These are phyloP conservation scores for Lipomyces spencermartinsiae DNA, from an alignment of 805 yeast genomes.

Conservation along the genomic window DNA sequence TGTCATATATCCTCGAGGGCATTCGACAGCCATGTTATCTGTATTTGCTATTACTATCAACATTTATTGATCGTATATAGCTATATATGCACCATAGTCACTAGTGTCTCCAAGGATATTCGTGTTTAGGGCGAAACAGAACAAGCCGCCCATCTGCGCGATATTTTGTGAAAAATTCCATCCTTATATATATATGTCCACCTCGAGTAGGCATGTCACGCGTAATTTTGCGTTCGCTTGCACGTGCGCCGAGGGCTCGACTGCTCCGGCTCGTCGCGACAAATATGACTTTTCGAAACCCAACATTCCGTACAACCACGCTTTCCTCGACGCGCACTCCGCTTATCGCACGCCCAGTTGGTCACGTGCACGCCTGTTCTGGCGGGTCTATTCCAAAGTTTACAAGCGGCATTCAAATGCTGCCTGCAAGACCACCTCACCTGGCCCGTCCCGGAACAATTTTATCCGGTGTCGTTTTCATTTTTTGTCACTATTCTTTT, in stretches of 20 bases:
- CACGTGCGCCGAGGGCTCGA: not conserved
- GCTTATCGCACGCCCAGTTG: not conserved
- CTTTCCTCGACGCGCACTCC: not conserved
- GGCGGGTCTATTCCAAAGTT: not conserved
- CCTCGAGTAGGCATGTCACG: too few relatives aligned
- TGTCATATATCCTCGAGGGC: too few relatives aligned
- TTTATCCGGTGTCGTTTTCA: not conserved
- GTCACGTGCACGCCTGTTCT: not conserved
- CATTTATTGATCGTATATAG: too few relatives aligned
- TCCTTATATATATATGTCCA: too few relatives aligned
- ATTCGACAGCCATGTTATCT: too few relatives aligned
- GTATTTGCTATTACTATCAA: too few relatives aligned
- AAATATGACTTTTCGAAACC: not conserved
- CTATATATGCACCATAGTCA: too few relatives aligned
- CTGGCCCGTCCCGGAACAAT: not conserved
- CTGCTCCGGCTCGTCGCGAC: too few relatives aligned
- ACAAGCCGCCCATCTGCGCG: too few relatives aligned
- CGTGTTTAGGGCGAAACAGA: too few relatives aligned
- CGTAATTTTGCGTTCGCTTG: not conserved
- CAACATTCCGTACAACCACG: not conserved
- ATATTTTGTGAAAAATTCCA: too few relatives aligned
- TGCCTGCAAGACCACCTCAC: not conserved
- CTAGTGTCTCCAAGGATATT: too few relatives aligned
- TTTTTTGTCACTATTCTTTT: not conserved
- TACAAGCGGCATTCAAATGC: not conserved